phyloP scores from a whole-genome alignment of 352 stramenopile species.

The Nothophytophthora sp. region DNA sequence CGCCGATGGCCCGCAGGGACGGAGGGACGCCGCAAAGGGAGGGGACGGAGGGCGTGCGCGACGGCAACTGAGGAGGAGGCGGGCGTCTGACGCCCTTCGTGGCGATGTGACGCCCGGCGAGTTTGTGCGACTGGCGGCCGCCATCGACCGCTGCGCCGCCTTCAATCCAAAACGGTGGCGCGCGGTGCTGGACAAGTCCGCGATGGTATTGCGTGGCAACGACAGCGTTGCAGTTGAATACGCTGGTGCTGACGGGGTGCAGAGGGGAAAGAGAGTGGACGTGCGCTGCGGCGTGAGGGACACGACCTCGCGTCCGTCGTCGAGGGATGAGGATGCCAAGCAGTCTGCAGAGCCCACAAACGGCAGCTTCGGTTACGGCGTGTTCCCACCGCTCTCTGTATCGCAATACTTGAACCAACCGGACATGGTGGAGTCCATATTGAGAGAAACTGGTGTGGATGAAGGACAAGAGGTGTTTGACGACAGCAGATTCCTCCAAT shows the following conservation, averaged over 20 bases:
- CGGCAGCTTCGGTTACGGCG: no score
- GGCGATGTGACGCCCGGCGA: slow-evolving; percentile 4
- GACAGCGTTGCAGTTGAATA: not conserved
- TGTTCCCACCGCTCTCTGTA: slow-evolving; percentile 23
- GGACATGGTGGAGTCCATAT: slow-evolving; percentile 31
- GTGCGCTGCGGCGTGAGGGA: not conserved
- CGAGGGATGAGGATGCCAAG: slow-evolving; percentile 34
- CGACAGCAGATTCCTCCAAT: not conserved
- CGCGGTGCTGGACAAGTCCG: slow-evolving; percentile 43
- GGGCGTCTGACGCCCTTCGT: not conserved
- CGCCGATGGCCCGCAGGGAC: no score
- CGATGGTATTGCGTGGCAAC: slow-evolving; percentile 14
- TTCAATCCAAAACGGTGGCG: slow-evolving; percentile 68
- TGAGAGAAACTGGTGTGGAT: slow-evolving; percentile 15
- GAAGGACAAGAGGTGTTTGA: not conserved
- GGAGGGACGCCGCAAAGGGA: no score
- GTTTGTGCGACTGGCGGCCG: slow-evolving; percentile 49
- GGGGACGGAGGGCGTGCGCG: slow-evolving; percentile 1
- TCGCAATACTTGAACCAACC: slow-evolving; percentile 49
- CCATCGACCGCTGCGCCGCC: slow-evolving; percentile 45
- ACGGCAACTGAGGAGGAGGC: not conserved
- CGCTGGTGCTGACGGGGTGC: not conserved
- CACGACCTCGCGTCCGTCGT: slow-evolving; percentile 7
- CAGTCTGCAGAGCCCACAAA: no score
- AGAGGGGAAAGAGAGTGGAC: not conserved